Evolutionary conservation across 2,329 filamentous ascomycete species (phyloP), one percentile per base, ranked within the genome.

Genomic region (Talaromyces sp.): DNA sequence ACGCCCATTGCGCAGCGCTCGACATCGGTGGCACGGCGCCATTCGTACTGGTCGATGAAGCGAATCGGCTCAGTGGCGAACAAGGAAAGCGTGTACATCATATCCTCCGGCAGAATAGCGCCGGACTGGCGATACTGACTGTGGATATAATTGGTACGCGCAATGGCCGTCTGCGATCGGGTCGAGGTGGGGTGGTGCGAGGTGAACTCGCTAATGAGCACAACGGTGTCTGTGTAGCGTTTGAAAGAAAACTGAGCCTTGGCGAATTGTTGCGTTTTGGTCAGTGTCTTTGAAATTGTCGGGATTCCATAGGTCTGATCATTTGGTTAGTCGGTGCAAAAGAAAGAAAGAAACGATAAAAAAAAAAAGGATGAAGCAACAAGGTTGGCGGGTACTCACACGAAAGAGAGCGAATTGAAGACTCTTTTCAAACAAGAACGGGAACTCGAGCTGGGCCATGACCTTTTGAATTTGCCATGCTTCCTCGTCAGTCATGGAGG

Each of bases 31-130:
- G 90, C 71, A 4, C 75, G 43, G 1, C 90, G 83, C 89, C 89
- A 93, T 70, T 93, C 90, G 67, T 86, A 89, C 6, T 76, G 75
- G 5, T 80, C 71, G 32, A 89, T 81, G 79, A 88, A 91, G 14
- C 81, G 78, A 31, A 83, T 72, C 0, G 89, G 88, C 69, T 91
- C 86, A 0, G 82, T 77, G 19, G 89, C 81, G 69, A 90, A 90
- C 0, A 90, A 71, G 13, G 80, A 77, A 0, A 89, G 77, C 0
- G 86, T 89, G 70, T 87, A 89, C 0, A 89, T 77, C 77, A 89
- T 80, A 64, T 89, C 87, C 14, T 81, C 77, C 53, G 88, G 82
- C 5, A 77, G 77, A 64, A 89, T 89, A 65, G 82, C 82, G 43
- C 84, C 83, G 0, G 81, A 75, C 54, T 80, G 77, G 54, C 82